Evolutionary conservation across 2,329 filamentous ascomycete species (phyloP).

Genomic region (Fusarium haematococcum): DNA sequence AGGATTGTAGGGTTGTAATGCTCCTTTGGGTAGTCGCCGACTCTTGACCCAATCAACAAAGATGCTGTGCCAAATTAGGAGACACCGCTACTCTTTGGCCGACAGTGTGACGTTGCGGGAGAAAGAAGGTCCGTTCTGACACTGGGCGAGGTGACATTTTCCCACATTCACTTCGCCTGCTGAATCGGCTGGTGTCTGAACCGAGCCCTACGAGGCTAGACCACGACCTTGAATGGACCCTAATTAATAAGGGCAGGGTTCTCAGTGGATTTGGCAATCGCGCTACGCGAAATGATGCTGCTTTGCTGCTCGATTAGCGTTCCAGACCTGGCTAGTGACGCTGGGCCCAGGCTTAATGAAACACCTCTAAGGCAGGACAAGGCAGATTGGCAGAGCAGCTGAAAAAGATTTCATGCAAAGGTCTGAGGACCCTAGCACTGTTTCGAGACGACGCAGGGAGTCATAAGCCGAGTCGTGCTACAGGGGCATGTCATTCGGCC

Average conservation of each 20-base stretch:
- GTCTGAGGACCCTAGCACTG: background rate
- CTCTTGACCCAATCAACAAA: background rate
- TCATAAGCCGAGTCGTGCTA: background rate
- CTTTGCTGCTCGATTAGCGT: background rate
- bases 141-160: background rate
- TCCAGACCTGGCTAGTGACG: background rate
- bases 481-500: background rate
- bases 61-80: background rate
- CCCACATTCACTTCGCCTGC: background rate
- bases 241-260: background rate
- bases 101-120: background rate
- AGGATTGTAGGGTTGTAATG: background rate
- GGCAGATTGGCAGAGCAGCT: background rate
- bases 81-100: background rate
- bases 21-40: background rate
- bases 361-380: background rate
- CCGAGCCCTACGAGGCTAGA: background rate
- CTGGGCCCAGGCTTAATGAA: background rate
- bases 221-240: background rate
- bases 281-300: background rate
- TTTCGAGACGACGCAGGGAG: background rate
- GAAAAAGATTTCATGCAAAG: background rate
- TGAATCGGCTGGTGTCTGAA: background rate
- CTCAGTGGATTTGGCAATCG: background rate
- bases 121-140: slow-evolving; percentile 1